These are phyloP conservation scores for Aspergillus mulundensis DNA, from an alignment of 495 filamentous ascomycete species.

Conservation along the genomic window DNA sequence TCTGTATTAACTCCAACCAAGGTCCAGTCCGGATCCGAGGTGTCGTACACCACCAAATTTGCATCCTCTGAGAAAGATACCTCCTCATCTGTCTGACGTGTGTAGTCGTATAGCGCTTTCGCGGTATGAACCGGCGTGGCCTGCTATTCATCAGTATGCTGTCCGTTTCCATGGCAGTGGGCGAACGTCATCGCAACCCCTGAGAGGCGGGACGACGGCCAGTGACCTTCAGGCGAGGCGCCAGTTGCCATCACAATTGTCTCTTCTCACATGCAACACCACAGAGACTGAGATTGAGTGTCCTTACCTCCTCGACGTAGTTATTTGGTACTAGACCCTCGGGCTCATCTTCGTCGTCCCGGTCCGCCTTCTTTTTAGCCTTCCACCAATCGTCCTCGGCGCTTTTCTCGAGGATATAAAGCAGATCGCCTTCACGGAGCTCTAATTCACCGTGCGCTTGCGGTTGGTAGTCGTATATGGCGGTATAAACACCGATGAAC, in stretches of 20 bases:
- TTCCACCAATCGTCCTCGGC: constrained; percentile 96
- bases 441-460: constrained; percentile 84
- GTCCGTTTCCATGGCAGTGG: neutral
- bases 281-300: neutral
- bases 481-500: constrained; percentile 89
- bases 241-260: neutral
- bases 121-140: constrained; percentile 68
- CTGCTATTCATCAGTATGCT: constrained; percentile 37
- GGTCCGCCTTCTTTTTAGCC: constrained; percentile 92
- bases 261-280: neutral
- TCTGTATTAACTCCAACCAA: constrained; percentile 80
- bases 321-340: constrained; percentile 91
- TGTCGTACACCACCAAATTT: constrained; percentile 78
- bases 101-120: constrained; percentile 92
- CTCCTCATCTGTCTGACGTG: constrained; percentile 95
- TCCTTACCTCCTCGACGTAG: constrained; percentile 90
- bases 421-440: constrained; percentile 82
- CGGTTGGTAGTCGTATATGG: constrained; percentile 89
- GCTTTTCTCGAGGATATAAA: constrained; percentile 90
- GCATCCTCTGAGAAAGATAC: constrained; percentile 92
- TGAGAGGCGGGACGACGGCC: constrained; percentile 9
- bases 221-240: neutral
- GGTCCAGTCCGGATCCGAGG: constrained; percentile 93
- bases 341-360: constrained; percentile 90
- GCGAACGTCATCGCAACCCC: constrained; percentile 15